Evolutionary conservation across 306 rosid species (phyloP), one percentile per base, ranked within the genome.

Genomic region (Dalbergia oliveri): DNA sequence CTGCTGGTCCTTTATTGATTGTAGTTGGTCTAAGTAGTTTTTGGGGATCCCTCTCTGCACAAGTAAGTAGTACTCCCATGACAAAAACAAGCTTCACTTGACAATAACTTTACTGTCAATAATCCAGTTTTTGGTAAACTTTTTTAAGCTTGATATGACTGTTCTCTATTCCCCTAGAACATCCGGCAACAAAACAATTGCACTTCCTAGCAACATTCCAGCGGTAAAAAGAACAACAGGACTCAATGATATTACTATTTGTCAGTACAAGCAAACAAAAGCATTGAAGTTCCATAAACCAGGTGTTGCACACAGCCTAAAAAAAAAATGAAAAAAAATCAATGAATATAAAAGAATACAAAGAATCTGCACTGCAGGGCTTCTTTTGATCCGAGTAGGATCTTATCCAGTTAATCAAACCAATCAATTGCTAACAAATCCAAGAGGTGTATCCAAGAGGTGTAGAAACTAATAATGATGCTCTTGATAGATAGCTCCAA

Each of bases 401-500:
- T 83, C 88, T 8, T 7, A 41, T 15, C 51, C 41, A 31, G 50
- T 23, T 31, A 11, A 44, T 37, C 82, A 69, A 58, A 41, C 67
- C 57, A 44, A 56, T 65, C 34, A 19, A 44, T 43, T 53, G 21
- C 45, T 75, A 58, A 53, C 33, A 18, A 75, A 72, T 72, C 53
- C 58, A 60, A 53, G 66, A 73, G 1, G 33, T 4, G n/a, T 11
- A 11, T 72, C 53, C 58, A 60, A 53, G 66, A 73, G 1, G 33
- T 4, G n/a, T 11, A 11, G 47, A 68, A 8, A 65, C 83, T 85
- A 95, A 78, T 82, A 92, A 71, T 88, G 88, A 81, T 91, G 99
- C 18, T 96, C 90, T 82, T 91, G 97, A 84, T 93, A 96, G 77
- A 93, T 93, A n/a, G 97, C 98, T 78, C 98, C 97, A 87, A 93